Conservation (phyloP, 306 rosid genomes). For the Ceratonia siliqua region DNA sequence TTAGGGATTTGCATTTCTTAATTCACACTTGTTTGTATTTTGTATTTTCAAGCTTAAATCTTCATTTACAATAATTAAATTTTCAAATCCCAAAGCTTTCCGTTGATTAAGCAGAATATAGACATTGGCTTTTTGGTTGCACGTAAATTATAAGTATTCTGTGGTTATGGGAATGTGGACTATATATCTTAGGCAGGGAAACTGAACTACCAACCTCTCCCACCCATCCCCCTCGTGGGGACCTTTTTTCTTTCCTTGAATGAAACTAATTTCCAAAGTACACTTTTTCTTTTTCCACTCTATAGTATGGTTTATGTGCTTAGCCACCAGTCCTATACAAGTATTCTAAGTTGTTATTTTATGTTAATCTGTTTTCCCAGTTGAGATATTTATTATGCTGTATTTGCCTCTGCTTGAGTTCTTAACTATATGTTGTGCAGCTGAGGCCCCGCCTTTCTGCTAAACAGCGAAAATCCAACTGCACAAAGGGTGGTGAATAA, state of each 20-base stretch:
- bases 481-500: conserved; percentile 36
- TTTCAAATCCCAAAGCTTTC: not conserved
- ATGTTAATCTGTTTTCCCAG: not conserved
- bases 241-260: not conserved
- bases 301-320: not conserved
- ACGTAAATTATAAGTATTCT: not conserved
- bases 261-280: not conserved
- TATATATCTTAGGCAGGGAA: not conserved
- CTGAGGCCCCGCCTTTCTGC: conserved; percentile 64
- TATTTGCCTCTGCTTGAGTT: not conserved
- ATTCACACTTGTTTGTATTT: conserved; percentile 4
- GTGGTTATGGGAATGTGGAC: not conserved
- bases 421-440: conserved; percentile 44
- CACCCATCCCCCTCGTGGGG: not conserved
- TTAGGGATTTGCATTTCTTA: not conserved
- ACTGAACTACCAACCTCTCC: not conserved
- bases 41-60: not conserved
- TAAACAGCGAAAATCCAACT: conserved; percentile 46
- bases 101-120: not conserved
- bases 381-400: not conserved
- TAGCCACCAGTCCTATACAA: not conserved
- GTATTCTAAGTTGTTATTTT: not conserved
- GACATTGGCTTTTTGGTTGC: conserved; percentile 7
- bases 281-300: not conserved
- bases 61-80: not conserved